Conservation (phyloP, 306 rosid genomes). For the Cucumis hystrix region DNA sequence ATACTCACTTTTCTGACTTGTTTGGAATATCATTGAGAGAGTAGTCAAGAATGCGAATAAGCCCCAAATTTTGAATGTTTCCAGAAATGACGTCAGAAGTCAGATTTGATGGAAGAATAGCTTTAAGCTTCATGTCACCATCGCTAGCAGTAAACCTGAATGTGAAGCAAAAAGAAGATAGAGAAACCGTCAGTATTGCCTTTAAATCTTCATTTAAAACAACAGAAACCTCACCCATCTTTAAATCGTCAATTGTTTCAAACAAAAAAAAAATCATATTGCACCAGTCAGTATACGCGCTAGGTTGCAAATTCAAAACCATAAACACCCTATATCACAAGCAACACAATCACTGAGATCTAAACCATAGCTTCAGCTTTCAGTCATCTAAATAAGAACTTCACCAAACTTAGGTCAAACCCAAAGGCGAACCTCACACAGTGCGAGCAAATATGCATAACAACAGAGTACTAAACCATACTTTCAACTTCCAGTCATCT, state of each 20-base stretch:
- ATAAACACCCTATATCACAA: background rate
- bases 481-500: background rate
- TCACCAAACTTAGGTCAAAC: background rate
- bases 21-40: constrained; percentile 61
- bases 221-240: background rate
- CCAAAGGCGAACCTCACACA: background rate
- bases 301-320: background rate
- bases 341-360: background rate
- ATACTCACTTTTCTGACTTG: constrained; percentile 61
- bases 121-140: constrained; percentile 56
- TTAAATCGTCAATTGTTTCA: background rate
- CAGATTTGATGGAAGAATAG: constrained; percentile 37
- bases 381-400: background rate
- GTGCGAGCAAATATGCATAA: background rate
- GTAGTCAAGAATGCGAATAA: constrained; percentile 53
- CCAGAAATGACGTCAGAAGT: constrained; percentile 44
- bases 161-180: background rate
- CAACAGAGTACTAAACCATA: background rate
- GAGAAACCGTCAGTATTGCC: background rate
- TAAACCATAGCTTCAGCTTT: background rate
- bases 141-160: constrained; percentile 69
- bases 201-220: background rate
- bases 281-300: background rate
- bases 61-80: constrained; percentile 75
- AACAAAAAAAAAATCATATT: background rate